Evolutionary conservation across 2,329 filamentous ascomycete species (phyloP).

Genomic region (Aureobasidium sp.): DNA sequence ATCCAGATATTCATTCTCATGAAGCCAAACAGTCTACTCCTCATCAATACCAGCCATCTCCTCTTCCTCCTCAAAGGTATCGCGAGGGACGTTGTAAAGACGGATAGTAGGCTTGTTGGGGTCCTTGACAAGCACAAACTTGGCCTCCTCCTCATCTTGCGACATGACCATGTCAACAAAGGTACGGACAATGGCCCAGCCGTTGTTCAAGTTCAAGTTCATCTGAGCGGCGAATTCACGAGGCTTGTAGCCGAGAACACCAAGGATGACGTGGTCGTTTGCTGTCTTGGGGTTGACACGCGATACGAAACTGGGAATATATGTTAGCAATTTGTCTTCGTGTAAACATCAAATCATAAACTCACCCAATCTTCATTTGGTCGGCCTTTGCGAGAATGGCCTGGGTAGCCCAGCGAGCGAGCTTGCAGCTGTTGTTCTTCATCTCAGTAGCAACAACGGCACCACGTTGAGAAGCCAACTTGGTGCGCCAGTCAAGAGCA

Average conservation of each 20-base stretch:
- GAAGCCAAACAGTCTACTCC: slow-evolving; percentile 22
- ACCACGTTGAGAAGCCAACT: slow-evolving; percentile 89
- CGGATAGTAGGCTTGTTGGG: slow-evolving; percentile 95
- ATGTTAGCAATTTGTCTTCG: slow-evolving; percentile 14
- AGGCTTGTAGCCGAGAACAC: slow-evolving; percentile 96
- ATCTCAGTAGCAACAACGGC: slow-evolving; percentile 98
- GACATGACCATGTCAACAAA: slow-evolving; percentile 90
- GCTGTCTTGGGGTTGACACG: slow-evolving; percentile 86
- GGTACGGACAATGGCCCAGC: slow-evolving; percentile 97
- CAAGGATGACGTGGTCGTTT: slow-evolving; percentile 89
- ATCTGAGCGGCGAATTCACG: slow-evolving; percentile 95
- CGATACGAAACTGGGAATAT: slow-evolving; percentile 69
- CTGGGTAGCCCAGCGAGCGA: slow-evolving; percentile 95
- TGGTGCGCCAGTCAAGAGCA: slow-evolving; percentile 92
- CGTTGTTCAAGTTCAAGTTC: slow-evolving; percentile 94
- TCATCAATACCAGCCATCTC: slow-evolving; percentile 56
- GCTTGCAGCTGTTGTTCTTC: slow-evolving; percentile 99
- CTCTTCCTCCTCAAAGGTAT: slow-evolving; percentile 88
- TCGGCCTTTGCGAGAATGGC: slow-evolving; percentile 96
- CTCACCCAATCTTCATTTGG: slow-evolving; percentile 93
- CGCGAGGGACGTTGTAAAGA: slow-evolving; percentile 80
- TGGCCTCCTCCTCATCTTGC: slow-evolving; percentile 51
- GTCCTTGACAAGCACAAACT: slow-evolving; percentile 76
- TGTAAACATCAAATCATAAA: slow-evolving; percentile 58
- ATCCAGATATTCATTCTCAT: not conserved